Evolutionary conservation across 31 red algal species (phyloP).

Genomic region (Odonthalia washingtoniensis): DNA sequence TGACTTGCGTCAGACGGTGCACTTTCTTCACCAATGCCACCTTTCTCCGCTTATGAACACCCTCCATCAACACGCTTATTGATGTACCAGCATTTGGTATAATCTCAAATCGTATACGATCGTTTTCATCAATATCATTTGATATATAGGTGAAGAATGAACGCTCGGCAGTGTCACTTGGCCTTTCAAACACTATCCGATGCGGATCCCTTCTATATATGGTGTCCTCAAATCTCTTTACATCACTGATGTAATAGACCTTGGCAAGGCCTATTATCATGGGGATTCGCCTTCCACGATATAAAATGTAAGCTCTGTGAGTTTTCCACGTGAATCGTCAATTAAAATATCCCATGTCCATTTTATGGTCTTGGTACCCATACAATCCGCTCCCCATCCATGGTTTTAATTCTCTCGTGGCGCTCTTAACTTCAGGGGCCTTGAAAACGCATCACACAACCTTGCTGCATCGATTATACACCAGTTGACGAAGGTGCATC

Average conservation of each 20-base stretch:
- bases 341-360: not conserved
- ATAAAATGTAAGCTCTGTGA: constrained; percentile 1
- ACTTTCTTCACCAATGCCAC: not conserved
- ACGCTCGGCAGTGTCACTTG: not conserved
- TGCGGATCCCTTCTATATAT: not conserved
- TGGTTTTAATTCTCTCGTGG: not conserved
- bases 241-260: too few species aligned
- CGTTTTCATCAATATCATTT: not conserved
- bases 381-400: too few species aligned
- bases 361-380: not conserved
- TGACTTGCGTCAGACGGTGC: not conserved
- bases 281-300: not conserved
- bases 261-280: constrained; percentile 12
- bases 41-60: not conserved
- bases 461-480: constrained; percentile 17
- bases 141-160: constrained; percentile 10
- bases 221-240: not conserved
- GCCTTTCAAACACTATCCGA: not conserved
- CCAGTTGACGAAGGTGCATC: constrained; percentile 31
- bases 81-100: not conserved
- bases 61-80: not conserved
- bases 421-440: not conserved
- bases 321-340: constrained; percentile 3
- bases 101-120: not conserved
- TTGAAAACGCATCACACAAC: constrained; percentile 23